Percentiles rank a stretch among this genome's conserved stretches.
Evolutionary conservation across 306 rosid species (phyloP).

Genomic region (Medicago ruthenica): DNA sequence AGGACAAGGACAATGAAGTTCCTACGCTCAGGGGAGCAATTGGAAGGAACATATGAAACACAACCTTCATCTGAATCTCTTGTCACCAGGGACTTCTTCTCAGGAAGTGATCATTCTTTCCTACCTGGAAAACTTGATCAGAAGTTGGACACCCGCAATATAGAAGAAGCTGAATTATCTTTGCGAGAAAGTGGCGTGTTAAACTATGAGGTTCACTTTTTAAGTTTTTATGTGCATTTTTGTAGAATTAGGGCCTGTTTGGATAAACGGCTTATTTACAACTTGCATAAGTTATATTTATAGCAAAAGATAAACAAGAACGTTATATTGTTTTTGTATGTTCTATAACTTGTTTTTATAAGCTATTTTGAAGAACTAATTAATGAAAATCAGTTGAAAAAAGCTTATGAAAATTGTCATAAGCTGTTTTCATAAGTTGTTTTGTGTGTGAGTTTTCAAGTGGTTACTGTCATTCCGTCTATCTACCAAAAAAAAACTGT

Average conservation of each 20-base stretch:
- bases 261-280: too few species aligned
- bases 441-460: too few species aligned
- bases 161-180: conserved; percentile 91
- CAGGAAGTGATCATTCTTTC: conserved; percentile 48
- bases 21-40: conserved; percentile 63
- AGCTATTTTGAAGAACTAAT: too few species aligned
- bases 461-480: too few species aligned
- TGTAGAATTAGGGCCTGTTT: too few species aligned
- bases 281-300: background rate
- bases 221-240: conserved; percentile 11
- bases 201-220: conserved; percentile 78
- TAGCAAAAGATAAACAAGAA: too few species aligned
- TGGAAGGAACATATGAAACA: conserved; percentile 54
- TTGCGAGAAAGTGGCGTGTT: conserved; percentile 79
- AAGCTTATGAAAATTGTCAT: too few species aligned
- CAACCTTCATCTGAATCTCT: conserved; percentile 56
- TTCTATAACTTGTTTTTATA: too few species aligned
- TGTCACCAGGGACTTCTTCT: conserved; percentile 52
- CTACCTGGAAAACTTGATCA: conserved; percentile 45
- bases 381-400: too few species aligned
- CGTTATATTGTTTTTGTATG: too few species aligned
- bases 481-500: background rate
- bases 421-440: too few species aligned
- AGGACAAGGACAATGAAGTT: conserved; percentile 63
- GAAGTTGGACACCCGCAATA: conserved; percentile 66